Base-by-base conservation (phyloP, 73 alveolate genomes). In the Urostyla sp. region DNA sequence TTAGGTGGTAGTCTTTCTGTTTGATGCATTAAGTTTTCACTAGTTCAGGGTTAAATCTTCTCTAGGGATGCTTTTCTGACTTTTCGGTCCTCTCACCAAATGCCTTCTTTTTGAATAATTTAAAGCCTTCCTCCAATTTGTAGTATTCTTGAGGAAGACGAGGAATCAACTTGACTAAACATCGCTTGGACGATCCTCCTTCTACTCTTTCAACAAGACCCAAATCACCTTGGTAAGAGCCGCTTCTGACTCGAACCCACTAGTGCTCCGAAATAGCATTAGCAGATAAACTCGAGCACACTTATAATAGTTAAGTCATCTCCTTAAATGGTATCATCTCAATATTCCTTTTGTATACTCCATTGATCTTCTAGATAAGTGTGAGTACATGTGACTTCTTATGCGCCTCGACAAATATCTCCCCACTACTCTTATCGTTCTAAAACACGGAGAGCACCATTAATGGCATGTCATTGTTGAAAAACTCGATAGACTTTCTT, bases 241-340 rank as follows among this genome's bases (percentile, higher is more conserved):
- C 73, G 23, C 40, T 40, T 50, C 32, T 50, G 59, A 73, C 40
- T 24, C 85, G 30, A 0, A 73, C 60, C 85, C 85, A 73, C 57
- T 73, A 36, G 59, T 73, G 85, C 34, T 28, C 58, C 37, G 32
- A 13, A 13, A 52, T 3, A 1, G 59, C 7, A n/a, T 55, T 52
- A 44, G 30, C 43, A 53, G 34, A 1, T 2, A 52, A 35, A 7
- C 35, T 49, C 0, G 58, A 15, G 75, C 85, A 51, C 1, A 36
- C 32, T 35, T 73, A 31, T 0, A 73, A 57, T 7, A 73, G 59
- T 53, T 73, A 50, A n/a, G 85, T 49, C 85, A 73, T 52, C 46
- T 73, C 85, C 28, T 32, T 73, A 15, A 34, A 50, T n/a, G 85
- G 85, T n/a, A 73, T 73, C 85, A 73, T 73, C 20, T 27, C 74